A percentile compares a stretch with the other conserved stretches of the same genome.
Conservation (phyloP, 2,329 filamentous ascomycete species). For the Colletotrichum magnum region DNA sequence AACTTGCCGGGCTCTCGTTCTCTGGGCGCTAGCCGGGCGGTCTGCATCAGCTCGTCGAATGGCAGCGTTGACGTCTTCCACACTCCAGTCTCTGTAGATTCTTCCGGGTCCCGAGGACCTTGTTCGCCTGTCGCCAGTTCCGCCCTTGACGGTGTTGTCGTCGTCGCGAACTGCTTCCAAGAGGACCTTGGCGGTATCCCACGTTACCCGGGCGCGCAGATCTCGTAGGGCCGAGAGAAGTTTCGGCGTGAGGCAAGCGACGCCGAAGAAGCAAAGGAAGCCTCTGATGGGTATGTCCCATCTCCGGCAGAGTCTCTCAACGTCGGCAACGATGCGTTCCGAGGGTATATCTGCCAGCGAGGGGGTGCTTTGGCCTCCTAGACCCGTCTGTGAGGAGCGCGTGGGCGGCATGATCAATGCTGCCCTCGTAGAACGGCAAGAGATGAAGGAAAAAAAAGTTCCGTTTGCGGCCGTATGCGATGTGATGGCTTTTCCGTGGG, state of each 20-base stretch:
- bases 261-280: slow-evolving; percentile 12
- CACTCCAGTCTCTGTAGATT: background rate
- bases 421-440: background rate
- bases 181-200: background rate
- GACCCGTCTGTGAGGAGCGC: background rate
- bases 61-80: slow-evolving; percentile 3
- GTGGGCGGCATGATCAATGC: slow-evolving; percentile 9
- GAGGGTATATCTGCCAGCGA: background rate
- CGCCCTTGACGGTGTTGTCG: background rate
- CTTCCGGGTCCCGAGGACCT: background rate
- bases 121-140: background rate
- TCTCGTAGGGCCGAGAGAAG: slow-evolving; percentile 6
- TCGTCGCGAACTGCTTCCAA: background rate
- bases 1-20: background rate
- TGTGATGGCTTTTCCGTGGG: too few species aligned
- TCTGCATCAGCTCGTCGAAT: background rate
- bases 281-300: slow-evolving; percentile 2
- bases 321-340: background rate
- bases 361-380: background rate
- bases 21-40: background rate
- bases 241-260: background rate
- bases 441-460: background rate
- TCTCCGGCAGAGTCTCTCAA: slow-evolving; percentile 5
- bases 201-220: slow-evolving; percentile 5
- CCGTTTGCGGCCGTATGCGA: too few species aligned